Evolutionary conservation across 805 yeast genomes (phyloP), one percentile per base, ranked within the genome.

Genomic region (Candida qinlingensis): DNA sequence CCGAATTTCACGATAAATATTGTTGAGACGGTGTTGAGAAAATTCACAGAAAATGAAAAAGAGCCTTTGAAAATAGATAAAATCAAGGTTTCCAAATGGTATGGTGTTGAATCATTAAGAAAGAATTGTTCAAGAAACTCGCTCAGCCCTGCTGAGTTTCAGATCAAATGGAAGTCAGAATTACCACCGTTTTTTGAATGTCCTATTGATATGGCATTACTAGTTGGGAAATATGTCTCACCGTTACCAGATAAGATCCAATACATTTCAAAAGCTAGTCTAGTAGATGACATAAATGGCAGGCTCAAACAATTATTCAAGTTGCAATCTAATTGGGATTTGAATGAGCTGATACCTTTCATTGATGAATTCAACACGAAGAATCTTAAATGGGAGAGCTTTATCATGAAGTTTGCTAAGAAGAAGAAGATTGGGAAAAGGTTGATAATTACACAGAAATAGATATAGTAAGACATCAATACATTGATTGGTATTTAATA

Each of bases 141-240:
- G 1, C 51, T 72, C 19, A 50, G 67, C 1, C 45, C 67, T 0
- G 77, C 78, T 38, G 88, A 84, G 50, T 79, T 89, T 58, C 57
- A 82, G 50, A 72, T 85, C 43, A 74, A 76, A 45, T 79, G 91
- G 81, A 79, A 81, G 56, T 70, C 81, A 1, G 67, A 74, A 6
- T 71, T 87, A 39, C 91, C 94, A 2, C 75, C 80, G 7, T 75
- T 79, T 63, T 75, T 80, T 68, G 80, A 76, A 43, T 76, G 83
- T 39, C 76, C 83, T 19, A 69, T 86, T 12, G 83, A 81, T 48
- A 53, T 85, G 12, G 60, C 66, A 4, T 65, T 77, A 53, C 68
- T 88, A 19, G 57, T 66, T 31, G 96, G 95, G 0, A 57, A 73
- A 57, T 84, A 66, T 58, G 75, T 70, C 37, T 68, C 73, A 25